Conservation (phyloP, 257 asterid genomes). For the Jasminum sambac region DNA sequence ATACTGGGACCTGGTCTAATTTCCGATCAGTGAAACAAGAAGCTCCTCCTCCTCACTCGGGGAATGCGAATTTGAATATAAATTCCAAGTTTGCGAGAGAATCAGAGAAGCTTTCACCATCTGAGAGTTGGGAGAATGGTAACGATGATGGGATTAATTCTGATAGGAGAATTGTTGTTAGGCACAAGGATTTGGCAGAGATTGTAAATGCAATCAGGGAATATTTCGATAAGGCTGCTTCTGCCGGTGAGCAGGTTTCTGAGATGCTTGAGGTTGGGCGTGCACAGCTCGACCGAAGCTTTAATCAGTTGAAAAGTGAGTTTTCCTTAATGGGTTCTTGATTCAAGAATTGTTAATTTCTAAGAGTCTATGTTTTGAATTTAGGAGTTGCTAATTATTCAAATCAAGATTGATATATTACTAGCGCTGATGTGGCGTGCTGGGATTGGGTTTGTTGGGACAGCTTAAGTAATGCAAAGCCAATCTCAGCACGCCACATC, state of each 20-base stretch:
- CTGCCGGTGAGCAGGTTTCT: constrained; percentile 86
- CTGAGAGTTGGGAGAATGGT: not conserved
- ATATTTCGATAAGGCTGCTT: constrained; percentile 86
- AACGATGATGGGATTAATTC: constrained; percentile 6
- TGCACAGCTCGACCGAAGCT: constrained; percentile 85
- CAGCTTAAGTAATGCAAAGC: too few relatives aligned
- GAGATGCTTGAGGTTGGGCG: constrained; percentile 90
- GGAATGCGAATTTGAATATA: constrained; percentile 10
- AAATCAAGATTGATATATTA: too few relatives aligned
- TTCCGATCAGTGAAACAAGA: constrained; percentile 49
- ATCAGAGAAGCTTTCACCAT: constrained; percentile 11
- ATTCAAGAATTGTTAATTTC: not conserved
- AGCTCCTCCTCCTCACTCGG: constrained; percentile 23
- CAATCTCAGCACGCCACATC: too few relatives aligned
- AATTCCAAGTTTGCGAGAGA: constrained; percentile 7
- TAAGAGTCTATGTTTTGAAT: not conserved
- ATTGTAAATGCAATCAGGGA: constrained; percentile 71
- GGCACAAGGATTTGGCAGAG: constrained; percentile 14
- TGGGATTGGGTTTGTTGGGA: too few relatives aligned
- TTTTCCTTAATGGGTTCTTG: not conserved
- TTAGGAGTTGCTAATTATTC: not conserved
- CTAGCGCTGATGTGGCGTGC: too few relatives aligned
- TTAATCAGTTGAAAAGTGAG: constrained; percentile 86
- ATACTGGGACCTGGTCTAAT: constrained; percentile 48
- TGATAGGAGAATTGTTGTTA: constrained; percentile 23